A percentile compares a stretch with the other conserved stretches of the same genome.
Conservation (phyloP, 1,284 basidiomycete species). For the Boletus subluridellus region DNA sequence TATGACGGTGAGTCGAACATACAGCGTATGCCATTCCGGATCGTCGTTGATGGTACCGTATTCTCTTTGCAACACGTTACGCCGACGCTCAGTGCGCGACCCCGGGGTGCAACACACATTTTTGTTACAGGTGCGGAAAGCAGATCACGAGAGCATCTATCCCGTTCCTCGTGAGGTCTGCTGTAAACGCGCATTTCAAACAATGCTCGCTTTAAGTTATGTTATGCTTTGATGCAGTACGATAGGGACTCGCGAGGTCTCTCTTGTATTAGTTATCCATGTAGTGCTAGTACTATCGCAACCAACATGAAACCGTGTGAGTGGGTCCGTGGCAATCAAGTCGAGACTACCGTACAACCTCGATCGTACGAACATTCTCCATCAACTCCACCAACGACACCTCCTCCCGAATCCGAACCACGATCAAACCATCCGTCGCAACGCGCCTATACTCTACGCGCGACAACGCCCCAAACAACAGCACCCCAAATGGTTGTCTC, state of each 20-base stretch:
- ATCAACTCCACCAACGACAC: too few species aligned
- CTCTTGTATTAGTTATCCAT: too few species aligned
- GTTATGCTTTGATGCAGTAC: not conserved
- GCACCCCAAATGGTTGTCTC: too few species aligned
- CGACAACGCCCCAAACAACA: too few species aligned
- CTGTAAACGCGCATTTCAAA: conserved; percentile 46
- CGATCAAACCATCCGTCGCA: too few species aligned
- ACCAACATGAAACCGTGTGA: not conserved
- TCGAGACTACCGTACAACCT: too few species aligned
- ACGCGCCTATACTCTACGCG: too few species aligned
- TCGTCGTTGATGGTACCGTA: not conserved
- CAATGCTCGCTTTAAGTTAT: conserved; percentile 22
- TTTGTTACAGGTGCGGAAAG: conserved; percentile 58
- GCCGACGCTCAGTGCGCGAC: conserved; percentile 44
- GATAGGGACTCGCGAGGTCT: not conserved
- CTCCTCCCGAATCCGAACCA: too few species aligned
- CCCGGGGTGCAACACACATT: conserved; percentile 62
- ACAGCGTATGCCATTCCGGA: not conserved
- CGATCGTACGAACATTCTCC: too few species aligned
- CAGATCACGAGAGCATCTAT: conserved; percentile 48
- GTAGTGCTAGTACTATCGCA: not conserved
- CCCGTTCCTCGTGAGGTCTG: conserved; percentile 41
- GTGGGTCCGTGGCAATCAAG: too few species aligned
- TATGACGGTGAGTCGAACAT: conserved; percentile 49
- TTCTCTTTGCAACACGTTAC: not conserved